Evolutionary conservation across 495 filamentous ascomycete genomes (phyloP), one percentile per base, ranked within the genome.

Genomic region (Penicillium paradoxum): DNA sequence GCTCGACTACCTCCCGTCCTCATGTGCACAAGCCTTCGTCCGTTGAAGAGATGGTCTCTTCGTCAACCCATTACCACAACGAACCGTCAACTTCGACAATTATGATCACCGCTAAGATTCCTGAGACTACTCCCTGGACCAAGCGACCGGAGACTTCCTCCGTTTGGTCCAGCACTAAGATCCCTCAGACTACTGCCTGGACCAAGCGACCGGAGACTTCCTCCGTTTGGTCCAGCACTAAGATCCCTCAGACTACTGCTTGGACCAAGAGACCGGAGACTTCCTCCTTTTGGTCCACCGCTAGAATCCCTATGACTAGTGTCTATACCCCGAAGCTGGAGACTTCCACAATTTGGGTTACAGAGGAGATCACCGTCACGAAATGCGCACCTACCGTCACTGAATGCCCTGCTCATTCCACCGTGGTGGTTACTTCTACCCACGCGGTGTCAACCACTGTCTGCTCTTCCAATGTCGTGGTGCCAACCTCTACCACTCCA

Each of bases 271-370:
- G 25, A 27, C 25, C 25, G n/a, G n/a, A n/a, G n/a, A n/a, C n/a
- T n/a, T 27, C 25, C 4, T 4, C 25, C 3, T 4, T 8, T 27
- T 27, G 25, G 25, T 4, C 25, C 8, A 32, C 29, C 10, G 6
- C 29, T 13, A 14, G 11, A 14, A 9, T 19, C 19, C 15, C 29
- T 15, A 5, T 24, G 13, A 15, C 30, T 17, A 25, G 14, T 3
- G 1, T n/a, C n/a, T n/a, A 7, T 17, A 25, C 10, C 4, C 13
- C 25, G 14, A 21, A 32, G 51, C 55, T 71, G 55, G 81, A 77
- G 43, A 79, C 76, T 36, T 83, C 79, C 10, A 84, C 83, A 27
- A 68, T 82, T 13, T 83, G 73, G 62, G 67, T 72, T n/a, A 86
- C 82, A 4, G 71, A 63, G 34, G 69, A 75, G 53, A 65, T 78